A percentile compares a stretch with the other conserved stretches of the same genome.
phyloP scores from a whole-genome alignment of 129 eudicot genomes.

The Kitagawia praeruptora region DNA sequence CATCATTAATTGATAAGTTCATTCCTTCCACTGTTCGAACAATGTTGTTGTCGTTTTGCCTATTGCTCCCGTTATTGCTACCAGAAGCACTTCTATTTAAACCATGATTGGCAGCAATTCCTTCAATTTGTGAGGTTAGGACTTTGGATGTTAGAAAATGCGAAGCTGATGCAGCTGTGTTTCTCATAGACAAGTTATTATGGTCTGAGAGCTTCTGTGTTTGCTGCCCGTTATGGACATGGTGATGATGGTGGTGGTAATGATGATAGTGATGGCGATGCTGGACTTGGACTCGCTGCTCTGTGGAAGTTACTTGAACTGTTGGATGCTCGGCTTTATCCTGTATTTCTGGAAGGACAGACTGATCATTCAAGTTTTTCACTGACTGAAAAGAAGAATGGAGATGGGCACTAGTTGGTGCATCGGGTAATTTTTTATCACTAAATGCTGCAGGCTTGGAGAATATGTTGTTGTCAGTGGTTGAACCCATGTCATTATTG shows the following conservation, averaged over 20 bases:
- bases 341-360: constrained; percentile 16
- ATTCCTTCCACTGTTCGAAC: constrained; percentile 31
- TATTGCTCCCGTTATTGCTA: constrained; percentile 50
- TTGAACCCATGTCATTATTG: constrained; percentile 65
- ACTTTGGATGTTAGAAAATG: constrained; percentile 20
- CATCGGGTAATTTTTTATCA: constrained; percentile 25
- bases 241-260: constrained; percentile 28
- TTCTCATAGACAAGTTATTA: constrained; percentile 18
- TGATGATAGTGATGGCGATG: constrained; percentile 27
- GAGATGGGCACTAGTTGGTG: constrained; percentile 16
- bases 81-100: constrained; percentile 49
- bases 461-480: constrained; percentile 41
- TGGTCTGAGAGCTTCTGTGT: constrained; percentile 10
- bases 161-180: constrained; percentile 15
- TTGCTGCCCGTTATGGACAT: constrained; percentile 16
- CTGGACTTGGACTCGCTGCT: constrained; percentile 13
- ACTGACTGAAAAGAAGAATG: constrained; percentile 26
- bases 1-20: constrained; percentile 31
- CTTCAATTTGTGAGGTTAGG: constrained; percentile 24
- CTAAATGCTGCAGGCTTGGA: constrained; percentile 31
- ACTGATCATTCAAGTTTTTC: constrained; percentile 8
- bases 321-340: constrained; percentile 25
- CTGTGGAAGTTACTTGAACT: not conserved
- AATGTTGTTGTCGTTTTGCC: constrained; percentile 32
- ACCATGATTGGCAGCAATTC: constrained; percentile 47